Evolutionary conservation across 345 rosid species (phyloP).

Genomic region (Melaleuca alternifolia): DNA sequence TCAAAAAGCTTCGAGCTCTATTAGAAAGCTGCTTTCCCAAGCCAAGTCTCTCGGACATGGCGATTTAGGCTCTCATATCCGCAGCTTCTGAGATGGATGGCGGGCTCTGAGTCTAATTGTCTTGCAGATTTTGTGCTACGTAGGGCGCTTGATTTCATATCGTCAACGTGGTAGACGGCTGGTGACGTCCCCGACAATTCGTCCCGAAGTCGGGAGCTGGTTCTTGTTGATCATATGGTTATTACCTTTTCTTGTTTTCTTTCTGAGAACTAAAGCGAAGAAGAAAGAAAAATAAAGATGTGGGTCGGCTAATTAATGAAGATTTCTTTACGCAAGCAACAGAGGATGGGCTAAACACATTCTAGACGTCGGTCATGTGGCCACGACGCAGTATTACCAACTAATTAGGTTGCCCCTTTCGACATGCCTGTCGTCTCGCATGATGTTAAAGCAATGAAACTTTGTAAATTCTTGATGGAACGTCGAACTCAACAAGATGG

Average conservation of each 20-base stretch:
- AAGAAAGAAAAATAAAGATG: too few species aligned
- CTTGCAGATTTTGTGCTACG: not conserved
- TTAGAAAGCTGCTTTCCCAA: not conserved
- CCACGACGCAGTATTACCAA: not conserved
- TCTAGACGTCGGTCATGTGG: not conserved
- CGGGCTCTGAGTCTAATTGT: rapidly evolving
- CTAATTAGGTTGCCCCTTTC: not conserved
- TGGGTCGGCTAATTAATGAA: too few species aligned
- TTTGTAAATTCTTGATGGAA: not conserved
- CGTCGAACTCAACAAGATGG: too few species aligned
- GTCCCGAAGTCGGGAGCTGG: not conserved
- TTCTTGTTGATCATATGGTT: not conserved
- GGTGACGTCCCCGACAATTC: not conserved
- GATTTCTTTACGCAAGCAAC: too few species aligned
- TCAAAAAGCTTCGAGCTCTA: not conserved
- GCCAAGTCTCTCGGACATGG: not conserved
- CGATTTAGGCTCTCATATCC: not conserved
- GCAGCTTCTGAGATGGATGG: not conserved
- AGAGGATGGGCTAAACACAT: too few species aligned
- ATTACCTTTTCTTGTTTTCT: not conserved
- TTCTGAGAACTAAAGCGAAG: too few species aligned
- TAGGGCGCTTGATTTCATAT: not conserved
- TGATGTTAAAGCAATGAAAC: not conserved
- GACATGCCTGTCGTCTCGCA: not conserved
- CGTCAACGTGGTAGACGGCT: not conserved